Conservation (phyloP, 2,329 filamentous ascomycete species). For the Metarhizium brunneum region DNA sequence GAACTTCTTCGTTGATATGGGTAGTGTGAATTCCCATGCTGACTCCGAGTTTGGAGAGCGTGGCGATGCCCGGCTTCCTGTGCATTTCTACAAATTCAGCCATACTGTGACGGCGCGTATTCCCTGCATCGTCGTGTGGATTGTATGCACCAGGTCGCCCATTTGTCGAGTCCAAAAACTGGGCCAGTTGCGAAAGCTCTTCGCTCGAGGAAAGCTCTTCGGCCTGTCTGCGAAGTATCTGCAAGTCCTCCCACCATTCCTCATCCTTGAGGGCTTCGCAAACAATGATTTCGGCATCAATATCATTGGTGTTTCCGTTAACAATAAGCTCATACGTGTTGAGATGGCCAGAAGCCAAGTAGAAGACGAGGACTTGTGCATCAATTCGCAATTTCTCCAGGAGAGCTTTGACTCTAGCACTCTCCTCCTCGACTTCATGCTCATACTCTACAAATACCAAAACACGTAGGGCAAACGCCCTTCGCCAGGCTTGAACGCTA, state of each 20-base stretch:
- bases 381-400: conserved; percentile 76
- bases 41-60: conserved; percentile 48
- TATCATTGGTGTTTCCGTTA: conserved; percentile 52
- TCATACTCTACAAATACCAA: conserved; percentile 88
- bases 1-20: conserved; percentile 53
- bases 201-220: conserved; percentile 30
- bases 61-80: conserved; percentile 45
- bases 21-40: conserved; percentile 70
- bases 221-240: conserved; percentile 37
- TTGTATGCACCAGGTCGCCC: conserved; percentile 34
- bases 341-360: conserved; percentile 65
- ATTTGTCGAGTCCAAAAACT: conserved; percentile 33
- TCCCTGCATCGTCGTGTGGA: conserved; percentile 24
- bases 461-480: conserved; percentile 62
- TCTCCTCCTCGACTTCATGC: conserved; percentile 71
- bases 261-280: conserved; percentile 60
- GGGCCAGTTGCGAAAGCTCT: conserved; percentile 32
- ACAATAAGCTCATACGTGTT: conserved; percentile 70
- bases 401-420: conserved; percentile 59
- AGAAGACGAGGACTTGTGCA: conserved; percentile 71
- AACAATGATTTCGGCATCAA: conserved; percentile 50
- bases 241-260: conserved; percentile 76
- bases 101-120: conserved; percentile 34
- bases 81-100: conserved; percentile 54
- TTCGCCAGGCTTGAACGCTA: conserved; percentile 74